Conservation (phyloP, 2,329 filamentous ascomycete genomes). For the Simplicillium sp. region DNA sequence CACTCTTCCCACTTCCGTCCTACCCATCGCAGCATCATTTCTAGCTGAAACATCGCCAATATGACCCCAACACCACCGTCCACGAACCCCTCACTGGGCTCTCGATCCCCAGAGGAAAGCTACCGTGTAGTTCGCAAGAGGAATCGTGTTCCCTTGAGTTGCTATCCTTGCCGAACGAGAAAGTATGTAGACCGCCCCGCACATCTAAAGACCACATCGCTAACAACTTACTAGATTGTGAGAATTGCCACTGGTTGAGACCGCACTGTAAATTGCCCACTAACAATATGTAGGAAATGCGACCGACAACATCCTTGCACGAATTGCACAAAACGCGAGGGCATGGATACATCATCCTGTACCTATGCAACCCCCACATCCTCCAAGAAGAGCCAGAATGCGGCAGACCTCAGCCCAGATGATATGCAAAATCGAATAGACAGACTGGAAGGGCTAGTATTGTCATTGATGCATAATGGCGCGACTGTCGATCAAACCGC, state of each 20-base stretch:
- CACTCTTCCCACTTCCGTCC: too few relatives aligned
- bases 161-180: conserved; percentile 80
- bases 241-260: conserved; percentile 9
- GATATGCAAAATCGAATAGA: conserved; percentile 99
- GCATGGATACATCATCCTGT: conserved; percentile 71
- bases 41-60: background rate
- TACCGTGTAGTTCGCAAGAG: conserved; percentile 85
- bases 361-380: conserved; percentile 66
- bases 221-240: conserved; percentile 24
- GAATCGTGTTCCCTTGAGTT: conserved; percentile 86
- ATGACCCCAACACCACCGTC: conserved; percentile 75
- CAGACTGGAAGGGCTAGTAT: conserved; percentile 80
- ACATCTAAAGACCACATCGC: conserved; percentile 3
- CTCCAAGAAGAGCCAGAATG: conserved; percentile 66
- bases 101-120: conserved; percentile 74
- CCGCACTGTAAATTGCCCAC: background rate
- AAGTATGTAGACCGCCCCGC: conserved; percentile 50
- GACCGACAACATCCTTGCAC: conserved; percentile 86
- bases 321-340: conserved; percentile 87
- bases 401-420: conserved; percentile 58
- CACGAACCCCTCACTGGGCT: conserved; percentile 65
- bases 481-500: conserved; percentile 35
- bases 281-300: conserved; percentile 62
- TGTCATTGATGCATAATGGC: conserved; percentile 90
- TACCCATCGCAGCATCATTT: too few relatives aligned